These are phyloP conservation scores for Russula lepida DNA, from an alignment of 768 basidiomycete genomes.

Conservation along the genomic window DNA sequence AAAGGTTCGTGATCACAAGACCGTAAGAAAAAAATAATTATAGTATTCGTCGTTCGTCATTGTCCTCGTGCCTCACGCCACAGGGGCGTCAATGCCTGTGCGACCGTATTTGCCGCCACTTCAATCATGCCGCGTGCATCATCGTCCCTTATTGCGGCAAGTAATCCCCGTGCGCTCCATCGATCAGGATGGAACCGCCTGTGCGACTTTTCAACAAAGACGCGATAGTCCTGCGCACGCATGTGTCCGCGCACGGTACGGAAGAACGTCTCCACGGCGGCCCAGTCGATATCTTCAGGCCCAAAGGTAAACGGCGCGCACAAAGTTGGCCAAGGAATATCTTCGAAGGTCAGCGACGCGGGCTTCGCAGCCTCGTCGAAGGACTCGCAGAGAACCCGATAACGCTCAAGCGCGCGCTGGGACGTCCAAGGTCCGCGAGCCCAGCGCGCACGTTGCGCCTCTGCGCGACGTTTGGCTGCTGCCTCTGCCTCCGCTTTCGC, in stretches of 20 bases:
- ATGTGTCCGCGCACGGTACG: slow-evolving; percentile 41
- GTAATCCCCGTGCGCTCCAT: slow-evolving; percentile 61
- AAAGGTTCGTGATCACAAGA: neutral
- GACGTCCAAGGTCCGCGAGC: slow-evolving; percentile 53
- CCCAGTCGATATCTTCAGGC: slow-evolving; percentile 63
- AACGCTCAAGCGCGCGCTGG: slow-evolving; percentile 62
- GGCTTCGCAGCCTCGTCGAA: slow-evolving; percentile 51
- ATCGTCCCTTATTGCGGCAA: slow-evolving; percentile 50
- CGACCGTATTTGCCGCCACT: slow-evolving; percentile 63
- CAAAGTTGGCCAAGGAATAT: slow-evolving; percentile 72
- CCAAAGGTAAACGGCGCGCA: slow-evolving; percentile 42
- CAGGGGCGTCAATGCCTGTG: slow-evolving; percentile 64
- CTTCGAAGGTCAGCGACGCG: slow-evolving; percentile 48
- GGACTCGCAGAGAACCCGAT: slow-evolving; percentile 46
- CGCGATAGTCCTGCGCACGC: slow-evolving; percentile 53
- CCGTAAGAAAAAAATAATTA: slow-evolving; percentile 1
- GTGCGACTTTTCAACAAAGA: slow-evolving; percentile 61
- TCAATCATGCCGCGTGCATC: slow-evolving; percentile 50
- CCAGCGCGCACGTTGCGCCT: slow-evolving; percentile 45
- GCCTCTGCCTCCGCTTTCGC: slow-evolving; percentile 19
- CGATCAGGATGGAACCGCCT: slow-evolving; percentile 72
- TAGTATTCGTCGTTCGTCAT: slow-evolving; percentile 17
- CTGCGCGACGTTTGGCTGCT: slow-evolving; percentile 32
- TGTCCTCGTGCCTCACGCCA: slow-evolving; percentile 41
- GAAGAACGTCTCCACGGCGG: slow-evolving; percentile 66